Conservation (phyloP, 2,329 filamentous ascomycete genomes). For the Exophiala phaeomuriformis region DNA sequence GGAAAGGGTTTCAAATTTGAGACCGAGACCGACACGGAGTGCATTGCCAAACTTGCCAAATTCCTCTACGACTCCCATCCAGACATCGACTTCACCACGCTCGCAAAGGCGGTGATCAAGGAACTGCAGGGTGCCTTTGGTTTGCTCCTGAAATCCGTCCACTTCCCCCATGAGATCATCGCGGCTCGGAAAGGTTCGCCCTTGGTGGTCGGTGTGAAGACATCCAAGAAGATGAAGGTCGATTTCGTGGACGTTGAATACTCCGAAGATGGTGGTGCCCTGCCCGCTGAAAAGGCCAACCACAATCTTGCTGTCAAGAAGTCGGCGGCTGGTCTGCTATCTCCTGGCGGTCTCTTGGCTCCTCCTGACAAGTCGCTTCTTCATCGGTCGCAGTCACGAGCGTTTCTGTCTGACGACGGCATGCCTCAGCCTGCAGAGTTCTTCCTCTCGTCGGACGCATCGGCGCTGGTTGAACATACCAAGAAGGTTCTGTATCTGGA, state of each 20-base stretch:
- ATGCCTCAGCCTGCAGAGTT: constrained; percentile 97
- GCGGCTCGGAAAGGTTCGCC: constrained; percentile 97
- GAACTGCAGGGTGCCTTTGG: constrained; percentile 97
- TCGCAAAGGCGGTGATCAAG: constrained; percentile 95
- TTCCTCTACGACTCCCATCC: constrained; percentile 96
- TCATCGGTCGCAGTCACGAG: constrained; percentile 95
- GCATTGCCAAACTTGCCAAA: constrained; percentile 97
- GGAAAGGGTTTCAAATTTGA: constrained; percentile 97
- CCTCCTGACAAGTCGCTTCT: constrained; percentile 96
- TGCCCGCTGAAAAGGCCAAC: constrained; percentile 87
- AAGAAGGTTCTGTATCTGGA: constrained; percentile 99
- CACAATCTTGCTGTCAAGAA: constrained; percentile 98
- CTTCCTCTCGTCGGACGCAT: constrained; percentile 97
- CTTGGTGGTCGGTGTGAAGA: constrained; percentile 93
- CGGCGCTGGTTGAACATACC: constrained; percentile 97
- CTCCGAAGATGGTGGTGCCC: constrained; percentile 71
- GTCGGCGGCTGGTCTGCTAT: constrained; percentile 61
- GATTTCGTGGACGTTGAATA: constrained; percentile 99
- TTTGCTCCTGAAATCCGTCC: constrained; percentile 93
- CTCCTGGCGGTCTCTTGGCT: constrained; percentile 61
- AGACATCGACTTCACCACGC: constrained; percentile 87
- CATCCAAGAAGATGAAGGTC: constrained; percentile 98
- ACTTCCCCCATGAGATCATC: constrained; percentile 96
- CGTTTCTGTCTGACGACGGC: constrained; percentile 97
- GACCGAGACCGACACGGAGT: constrained; percentile 98